Base-by-base conservation (phyloP, 768 basidiomycete species). In the Podaxis sp. region DNA sequence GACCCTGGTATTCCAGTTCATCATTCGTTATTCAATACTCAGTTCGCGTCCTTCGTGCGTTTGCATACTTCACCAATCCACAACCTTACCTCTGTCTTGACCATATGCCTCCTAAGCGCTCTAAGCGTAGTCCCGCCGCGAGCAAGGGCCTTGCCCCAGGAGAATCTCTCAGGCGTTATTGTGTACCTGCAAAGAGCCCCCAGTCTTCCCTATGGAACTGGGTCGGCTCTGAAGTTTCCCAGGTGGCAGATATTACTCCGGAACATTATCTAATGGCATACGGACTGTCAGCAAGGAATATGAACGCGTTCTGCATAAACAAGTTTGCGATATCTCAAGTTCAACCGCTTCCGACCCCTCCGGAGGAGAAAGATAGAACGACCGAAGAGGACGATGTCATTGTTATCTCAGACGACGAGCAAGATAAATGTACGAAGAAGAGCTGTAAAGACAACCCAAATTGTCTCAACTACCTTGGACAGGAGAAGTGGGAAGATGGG, bases 391-490 rank as follows among this genome's bases (percentile, higher is more conserved):
- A 83, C 63, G 87, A 89, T 67, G 71, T 89, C 32, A 88, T 90
- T 57, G 75, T 90, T 18, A 78, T 91, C 38, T 87, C 88, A 1
- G 90, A 91, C 57, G 84, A 89, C 40, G 87, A 90, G 50, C 73
- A 74, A 3, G 66, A 70, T 14, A 40, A 51, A 14, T 93, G 92
- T 68, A 77, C 70, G 61, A 85, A 82, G 66, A 88, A 82, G 61
- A 28, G 54, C 4, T 98, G 96, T 73, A 87, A 82, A 66, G 72
- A 73, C 52, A 95, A 94, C 68, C 90, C 92, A 7, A 84, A 88
- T 55, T 97, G 96, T 71, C 76, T 95, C 57, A 96, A 95, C 70
- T 87, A 93, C 73, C 74, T 97, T 32, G 93, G 92, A 4, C 92
- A 92, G 67, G 86, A 89, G 27, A 78, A 79, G 63, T 96, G 93